Evolutionary conservation across 306 rosid species (phyloP).

Genomic region (Corylus heterophylla): DNA sequence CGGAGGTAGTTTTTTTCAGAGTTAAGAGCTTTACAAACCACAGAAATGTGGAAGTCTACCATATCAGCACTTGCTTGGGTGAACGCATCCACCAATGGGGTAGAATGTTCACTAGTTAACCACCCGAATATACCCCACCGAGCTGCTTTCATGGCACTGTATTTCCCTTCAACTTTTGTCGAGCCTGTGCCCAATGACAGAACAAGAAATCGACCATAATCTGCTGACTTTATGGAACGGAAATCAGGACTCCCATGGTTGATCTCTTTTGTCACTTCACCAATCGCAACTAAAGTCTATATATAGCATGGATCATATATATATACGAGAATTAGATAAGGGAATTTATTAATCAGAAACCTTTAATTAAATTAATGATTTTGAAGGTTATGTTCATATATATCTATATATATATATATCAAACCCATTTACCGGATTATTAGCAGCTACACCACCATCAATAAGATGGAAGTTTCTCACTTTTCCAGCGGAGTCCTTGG

Average conservation of each 20-base stretch:
- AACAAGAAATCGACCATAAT: slow-evolving; percentile 30
- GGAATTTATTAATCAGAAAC: too few species aligned
- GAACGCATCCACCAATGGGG: slow-evolving; percentile 33
- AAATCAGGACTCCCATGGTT: slow-evolving; percentile 29
- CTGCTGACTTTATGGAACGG: slow-evolving; percentile 32
- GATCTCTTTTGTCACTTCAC: slow-evolving; percentile 37
- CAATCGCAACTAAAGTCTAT: slow-evolving; percentile 37
- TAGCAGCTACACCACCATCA: slow-evolving; percentile 79
- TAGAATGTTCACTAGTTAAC: slow-evolving; percentile 21
- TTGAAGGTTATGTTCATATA: too few species aligned
- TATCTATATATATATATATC: background rate
- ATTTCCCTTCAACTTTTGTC: slow-evolving; percentile 27
- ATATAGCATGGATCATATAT: background rate
- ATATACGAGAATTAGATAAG: too few species aligned
- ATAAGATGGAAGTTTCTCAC: slow-evolving; percentile 52
- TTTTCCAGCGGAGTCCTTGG: slow-evolving; percentile 24
- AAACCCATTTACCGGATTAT: slow-evolving; percentile 52
- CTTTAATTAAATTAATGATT: too few species aligned
- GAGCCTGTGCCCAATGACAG: slow-evolving; percentile 52
- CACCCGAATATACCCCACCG: slow-evolving; percentile 40
- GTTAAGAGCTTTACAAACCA: slow-evolving; percentile 30
- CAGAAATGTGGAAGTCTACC: slow-evolving; percentile 32
- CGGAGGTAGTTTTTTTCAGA: slow-evolving; percentile 33
- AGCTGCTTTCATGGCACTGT: slow-evolving; percentile 30
- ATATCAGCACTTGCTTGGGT: slow-evolving; percentile 36